Conservation (phyloP, 805 yeast genomes). For the Cyberlindnera veronae region DNA sequence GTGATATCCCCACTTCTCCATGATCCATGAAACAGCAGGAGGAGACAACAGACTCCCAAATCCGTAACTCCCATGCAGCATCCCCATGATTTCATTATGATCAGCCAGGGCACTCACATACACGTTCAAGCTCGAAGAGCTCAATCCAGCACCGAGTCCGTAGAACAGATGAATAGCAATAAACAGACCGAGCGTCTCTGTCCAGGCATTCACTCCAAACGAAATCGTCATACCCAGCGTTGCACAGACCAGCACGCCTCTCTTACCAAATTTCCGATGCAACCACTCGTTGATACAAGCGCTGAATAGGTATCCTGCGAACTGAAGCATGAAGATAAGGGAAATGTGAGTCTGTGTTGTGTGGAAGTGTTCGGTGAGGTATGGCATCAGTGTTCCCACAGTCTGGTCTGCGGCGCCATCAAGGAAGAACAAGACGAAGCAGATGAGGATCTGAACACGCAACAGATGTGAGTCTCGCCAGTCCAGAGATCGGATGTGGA, state of each 20-base stretch:
- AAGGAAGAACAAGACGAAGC: constrained; percentile 39
- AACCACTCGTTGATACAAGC: constrained; percentile 44
- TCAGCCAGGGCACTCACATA: constrained; percentile 44
- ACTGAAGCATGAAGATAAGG: constrained; percentile 46
- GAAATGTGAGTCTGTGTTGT: constrained; percentile 48
- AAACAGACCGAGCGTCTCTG: constrained; percentile 23
- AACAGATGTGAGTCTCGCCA: constrained; percentile 34
- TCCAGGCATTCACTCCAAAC: neutral
- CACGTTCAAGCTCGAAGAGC: constrained; percentile 52
- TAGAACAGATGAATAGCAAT: constrained; percentile 35
- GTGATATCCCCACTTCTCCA: constrained; percentile 26
- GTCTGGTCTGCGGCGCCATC: constrained; percentile 60
- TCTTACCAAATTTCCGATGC: constrained; percentile 40
- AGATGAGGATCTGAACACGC: constrained; percentile 38
- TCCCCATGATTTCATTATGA: constrained; percentile 54
- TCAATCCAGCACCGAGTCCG: constrained; percentile 53
- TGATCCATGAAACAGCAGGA: constrained; percentile 40
- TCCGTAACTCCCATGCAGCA: constrained; percentile 66
- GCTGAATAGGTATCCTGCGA: constrained; percentile 52
- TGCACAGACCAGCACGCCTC: constrained; percentile 2
- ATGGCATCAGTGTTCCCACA: constrained; percentile 55
- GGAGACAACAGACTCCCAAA: constrained; percentile 68
- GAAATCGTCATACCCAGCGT: neutral
- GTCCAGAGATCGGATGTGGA: constrained; percentile 10
- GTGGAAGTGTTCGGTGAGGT: constrained; percentile 42